Percentiles rank a stretch among this genome's conserved stretches.
These are phyloP conservation scores for Stephanodiscus minutulus DNA, from an alignment of 108 stramenopile species.

Conservation along the genomic window DNA sequence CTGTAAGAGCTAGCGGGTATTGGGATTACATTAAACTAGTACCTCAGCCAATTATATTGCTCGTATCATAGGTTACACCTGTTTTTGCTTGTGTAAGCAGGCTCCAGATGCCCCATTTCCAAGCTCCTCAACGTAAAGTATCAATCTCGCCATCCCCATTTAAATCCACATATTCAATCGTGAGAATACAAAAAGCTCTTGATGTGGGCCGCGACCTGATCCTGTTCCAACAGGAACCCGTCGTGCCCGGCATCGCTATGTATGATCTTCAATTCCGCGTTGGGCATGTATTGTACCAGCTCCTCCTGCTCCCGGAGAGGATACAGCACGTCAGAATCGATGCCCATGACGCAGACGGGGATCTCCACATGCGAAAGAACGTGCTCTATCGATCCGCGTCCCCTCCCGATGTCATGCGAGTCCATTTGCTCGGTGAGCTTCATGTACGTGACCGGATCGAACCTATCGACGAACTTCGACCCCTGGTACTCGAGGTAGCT, in stretches of 20 bases:
- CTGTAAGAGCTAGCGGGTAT: conserved; percentile 69
- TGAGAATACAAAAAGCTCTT: conserved; percentile 71
- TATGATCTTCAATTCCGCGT: conserved; percentile 74
- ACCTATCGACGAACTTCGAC: conserved; percentile 82
- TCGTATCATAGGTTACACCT: neutral
- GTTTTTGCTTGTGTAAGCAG: neutral
- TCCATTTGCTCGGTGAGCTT: conserved; percentile 95
- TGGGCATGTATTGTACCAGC: conserved; percentile 69
- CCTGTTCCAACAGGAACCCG: conserved; percentile 93
- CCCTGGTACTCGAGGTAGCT: conserved; percentile 93
- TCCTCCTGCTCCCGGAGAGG: conserved; percentile 88
- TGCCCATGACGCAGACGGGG: conserved; percentile 85
- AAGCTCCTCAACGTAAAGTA: neutral
- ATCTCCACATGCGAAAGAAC: conserved; percentile 71
- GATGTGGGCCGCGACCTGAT: conserved; percentile 84
- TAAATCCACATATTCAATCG: conserved; percentile 11
- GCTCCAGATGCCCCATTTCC: neutral
- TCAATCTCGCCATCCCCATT: neutral
- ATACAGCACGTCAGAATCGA: conserved; percentile 90
- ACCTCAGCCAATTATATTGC: conserved; percentile 66
- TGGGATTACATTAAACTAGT: conserved; percentile 88
- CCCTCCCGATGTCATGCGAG: conserved; percentile 84
- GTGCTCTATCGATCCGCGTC: conserved; percentile 54
- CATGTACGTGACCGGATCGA: conserved; percentile 93
- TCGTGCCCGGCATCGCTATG: conserved; percentile 89